A percentile compares a stretch with the other conserved stretches of the same genome.
These are phyloP conservation scores for Cordia subcordata DNA, from an alignment of 257 asterid species.

Conservation along the genomic window DNA sequence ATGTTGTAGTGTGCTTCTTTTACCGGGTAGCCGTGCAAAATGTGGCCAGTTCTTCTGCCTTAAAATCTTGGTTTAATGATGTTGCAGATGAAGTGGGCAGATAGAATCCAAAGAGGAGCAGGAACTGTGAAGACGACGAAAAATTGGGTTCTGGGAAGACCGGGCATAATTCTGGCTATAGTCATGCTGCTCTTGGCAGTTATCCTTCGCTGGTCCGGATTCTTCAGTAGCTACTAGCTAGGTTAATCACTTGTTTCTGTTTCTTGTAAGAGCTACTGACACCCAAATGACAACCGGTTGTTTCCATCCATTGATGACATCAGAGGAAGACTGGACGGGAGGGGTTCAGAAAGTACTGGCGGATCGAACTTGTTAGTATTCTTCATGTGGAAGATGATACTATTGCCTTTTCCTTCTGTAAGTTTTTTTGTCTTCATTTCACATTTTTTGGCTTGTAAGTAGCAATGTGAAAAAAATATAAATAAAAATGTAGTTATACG, in stretches of 20 bases:
- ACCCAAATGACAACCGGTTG: neutral
- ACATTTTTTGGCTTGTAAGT: no score
- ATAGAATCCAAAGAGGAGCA: slow-evolving; percentile 68
- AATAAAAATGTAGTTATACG: no score
- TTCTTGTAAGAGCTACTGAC: neutral
- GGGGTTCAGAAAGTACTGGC: neutral
- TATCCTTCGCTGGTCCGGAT: slow-evolving; percentile 73
- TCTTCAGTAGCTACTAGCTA: slow-evolving; percentile 41
- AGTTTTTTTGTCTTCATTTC: neutral
- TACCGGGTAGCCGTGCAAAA: neutral
- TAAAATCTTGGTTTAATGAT: neutral
- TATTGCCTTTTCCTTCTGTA: neutral
- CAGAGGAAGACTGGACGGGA: neutral
- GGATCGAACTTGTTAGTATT: neutral
- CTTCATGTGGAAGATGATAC: neutral
- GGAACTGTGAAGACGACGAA: slow-evolving; percentile 85
- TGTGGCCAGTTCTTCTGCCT: neutral
- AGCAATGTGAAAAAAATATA: no score
- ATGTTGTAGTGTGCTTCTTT: neutral
- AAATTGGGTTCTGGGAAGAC: slow-evolving; percentile 76
- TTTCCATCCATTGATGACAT: neutral
- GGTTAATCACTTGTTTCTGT: no score
- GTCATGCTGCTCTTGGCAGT: slow-evolving; percentile 73
- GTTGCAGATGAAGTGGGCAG: slow-evolving; percentile 90
- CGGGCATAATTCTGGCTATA: slow-evolving; percentile 82